Percentiles rank a stretch among this genome's conserved stretches.
Conservation (phyloP, 2,329 filamentous ascomycete genomes). For the Fusarium humuli region DNA sequence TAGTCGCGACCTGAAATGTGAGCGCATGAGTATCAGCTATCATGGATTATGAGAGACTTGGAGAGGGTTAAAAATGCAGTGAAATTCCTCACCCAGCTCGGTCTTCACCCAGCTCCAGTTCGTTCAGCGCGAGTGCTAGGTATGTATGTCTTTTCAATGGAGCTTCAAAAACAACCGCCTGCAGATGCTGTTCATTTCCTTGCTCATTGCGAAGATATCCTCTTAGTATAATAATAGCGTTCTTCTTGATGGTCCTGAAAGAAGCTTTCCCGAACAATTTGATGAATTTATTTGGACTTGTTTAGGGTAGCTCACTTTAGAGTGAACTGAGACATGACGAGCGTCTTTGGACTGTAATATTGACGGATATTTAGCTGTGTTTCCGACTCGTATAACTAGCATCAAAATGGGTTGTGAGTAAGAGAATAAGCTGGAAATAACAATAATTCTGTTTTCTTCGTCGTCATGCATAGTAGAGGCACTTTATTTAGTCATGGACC, state of each 20-base stretch:
- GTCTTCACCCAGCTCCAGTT: too few relatives aligned
- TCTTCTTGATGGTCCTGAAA: not conserved
- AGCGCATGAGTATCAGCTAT: too few relatives aligned
- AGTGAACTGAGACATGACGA: not conserved
- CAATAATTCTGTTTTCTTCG: not conserved
- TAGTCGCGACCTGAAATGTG: too few relatives aligned
- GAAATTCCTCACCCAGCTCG: too few relatives aligned
- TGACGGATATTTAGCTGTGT: not conserved
- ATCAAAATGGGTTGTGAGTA: not conserved
- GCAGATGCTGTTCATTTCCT: not conserved
- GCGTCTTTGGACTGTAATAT: not conserved
- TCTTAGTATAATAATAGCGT: too few relatives aligned
- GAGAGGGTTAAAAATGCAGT: not conserved
- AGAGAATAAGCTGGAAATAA: not conserved
- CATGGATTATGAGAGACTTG: too few relatives aligned
- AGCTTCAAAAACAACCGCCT: not conserved
- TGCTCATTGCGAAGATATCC: not conserved
- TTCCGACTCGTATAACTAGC: not conserved
- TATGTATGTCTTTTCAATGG: not conserved
- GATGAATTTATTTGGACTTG: not conserved
- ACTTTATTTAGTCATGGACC: slow-evolving; percentile 23
- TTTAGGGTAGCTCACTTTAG: not conserved
- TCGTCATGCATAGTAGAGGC: not conserved
- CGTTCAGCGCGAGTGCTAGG: too few relatives aligned
- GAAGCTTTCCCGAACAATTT: not conserved